Conservation (phyloP, 306 rosid genomes). For the Cicer cuneatum region DNA sequence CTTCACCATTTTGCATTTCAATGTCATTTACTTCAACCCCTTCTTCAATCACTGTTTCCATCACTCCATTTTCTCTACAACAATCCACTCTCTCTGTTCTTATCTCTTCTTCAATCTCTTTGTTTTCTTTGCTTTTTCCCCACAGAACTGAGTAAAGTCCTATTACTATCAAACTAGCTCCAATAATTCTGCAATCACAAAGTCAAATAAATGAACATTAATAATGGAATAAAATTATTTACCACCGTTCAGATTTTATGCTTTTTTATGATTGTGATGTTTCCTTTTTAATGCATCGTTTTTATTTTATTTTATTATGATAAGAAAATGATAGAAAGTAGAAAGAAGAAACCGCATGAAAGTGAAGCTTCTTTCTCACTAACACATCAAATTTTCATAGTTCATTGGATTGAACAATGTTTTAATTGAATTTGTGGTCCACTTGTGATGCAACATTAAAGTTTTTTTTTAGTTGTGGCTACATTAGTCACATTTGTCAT, state of each 20-base stretch:
- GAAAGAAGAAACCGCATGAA: conserved; percentile 11
- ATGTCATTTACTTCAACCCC: conserved; percentile 48
- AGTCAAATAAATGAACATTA: background rate
- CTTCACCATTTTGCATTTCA: conserved; percentile 58
- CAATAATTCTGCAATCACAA: conserved; percentile 58
- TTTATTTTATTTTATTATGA: conserved; percentile 12
- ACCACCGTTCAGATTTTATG: background rate
- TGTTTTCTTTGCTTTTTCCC: conserved; percentile 82
- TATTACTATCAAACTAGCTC: conserved; percentile 72
- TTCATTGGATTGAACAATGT: background rate
- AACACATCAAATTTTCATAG: conserved; percentile 9
- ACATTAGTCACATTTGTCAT: conserved; percentile 1
- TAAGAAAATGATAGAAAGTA: conserved; percentile 41
- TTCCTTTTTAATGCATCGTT: conserved; percentile 1
- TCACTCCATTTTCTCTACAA: conserved; percentile 42
- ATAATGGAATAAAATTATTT: background rate
- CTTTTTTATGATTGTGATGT: conserved; percentile 38
- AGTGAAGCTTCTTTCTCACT: conserved; percentile 22
- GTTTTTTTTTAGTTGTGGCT: conserved; percentile 8
- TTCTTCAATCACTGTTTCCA: conserved; percentile 58
- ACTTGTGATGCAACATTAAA: conserved; percentile 29
- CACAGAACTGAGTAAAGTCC: conserved; percentile 90
- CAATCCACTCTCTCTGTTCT: conserved; percentile 45
- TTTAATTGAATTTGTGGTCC: conserved; percentile 9
- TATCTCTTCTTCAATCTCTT: conserved; percentile 57